Conservation (phyloP, 2,329 filamentous ascomycete species). For the Alternaria consortialis region DNA sequence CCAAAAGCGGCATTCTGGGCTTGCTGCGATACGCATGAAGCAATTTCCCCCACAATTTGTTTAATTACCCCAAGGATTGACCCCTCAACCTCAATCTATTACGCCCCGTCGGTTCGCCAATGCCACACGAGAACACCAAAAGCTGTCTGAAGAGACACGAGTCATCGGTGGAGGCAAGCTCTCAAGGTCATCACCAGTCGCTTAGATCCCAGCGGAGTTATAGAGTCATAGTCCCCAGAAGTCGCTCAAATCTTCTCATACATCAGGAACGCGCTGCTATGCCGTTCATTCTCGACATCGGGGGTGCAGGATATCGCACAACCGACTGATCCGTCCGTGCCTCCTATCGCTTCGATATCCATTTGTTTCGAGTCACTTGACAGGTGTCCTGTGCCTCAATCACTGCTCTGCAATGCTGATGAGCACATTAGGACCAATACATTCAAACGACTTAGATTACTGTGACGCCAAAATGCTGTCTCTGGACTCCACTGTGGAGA, state of each 20-base stretch:
- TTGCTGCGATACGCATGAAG: not conserved
- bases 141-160: not conserved
- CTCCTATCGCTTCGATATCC: not conserved
- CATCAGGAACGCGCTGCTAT: not conserved
- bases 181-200: not conserved
- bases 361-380: not conserved
- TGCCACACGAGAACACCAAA: not conserved
- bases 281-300: not conserved
- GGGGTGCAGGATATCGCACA: not conserved
- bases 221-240: not conserved
- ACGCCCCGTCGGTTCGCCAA: not conserved
- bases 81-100: constrained; percentile 8
- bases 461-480: not conserved
- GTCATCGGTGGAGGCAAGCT: not conserved
- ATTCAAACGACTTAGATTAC: not conserved
- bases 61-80: not conserved
- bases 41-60: not conserved
- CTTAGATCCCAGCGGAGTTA: not conserved
- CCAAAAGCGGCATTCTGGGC: not conserved
- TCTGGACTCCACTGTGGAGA: not conserved
- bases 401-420: not conserved
- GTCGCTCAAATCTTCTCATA: constrained; percentile 13
- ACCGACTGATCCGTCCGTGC: not conserved
- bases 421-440: constrained; percentile 4
- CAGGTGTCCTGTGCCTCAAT: not conserved